Conservation (phyloP, 305 asterid genomes). For the Coffea humblotiana region DNA sequence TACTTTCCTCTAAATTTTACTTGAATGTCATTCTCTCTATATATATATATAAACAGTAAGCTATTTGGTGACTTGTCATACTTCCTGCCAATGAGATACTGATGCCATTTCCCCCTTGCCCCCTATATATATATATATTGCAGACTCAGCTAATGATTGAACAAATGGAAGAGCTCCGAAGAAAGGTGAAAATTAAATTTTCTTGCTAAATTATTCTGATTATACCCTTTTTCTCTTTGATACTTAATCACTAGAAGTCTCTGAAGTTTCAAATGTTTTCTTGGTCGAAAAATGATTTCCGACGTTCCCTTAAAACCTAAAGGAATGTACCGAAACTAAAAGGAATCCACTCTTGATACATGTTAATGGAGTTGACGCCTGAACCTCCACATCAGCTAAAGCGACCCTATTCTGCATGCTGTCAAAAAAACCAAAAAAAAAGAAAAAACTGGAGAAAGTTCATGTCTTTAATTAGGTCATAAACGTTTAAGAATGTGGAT, state of each 20-base stretch:
- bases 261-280: background rate
- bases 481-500: background rate
- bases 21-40: background rate
- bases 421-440: background rate
- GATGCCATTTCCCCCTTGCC: no score
- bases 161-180: constrained; percentile 84
- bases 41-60: background rate
- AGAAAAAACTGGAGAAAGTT: background rate
- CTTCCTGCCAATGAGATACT: background rate
- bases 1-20: background rate
- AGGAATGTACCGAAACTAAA: background rate
- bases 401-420: background rate
- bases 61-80: background rate
- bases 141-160: constrained; percentile 81
- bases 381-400: no score
- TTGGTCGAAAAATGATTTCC: background rate
- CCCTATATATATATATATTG: background rate
- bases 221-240: no score
- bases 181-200: constrained; percentile 52
- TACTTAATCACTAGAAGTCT: background rate
- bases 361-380: background rate
- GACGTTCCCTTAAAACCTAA: background rate
- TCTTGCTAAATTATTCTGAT: background rate
- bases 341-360: background rate
- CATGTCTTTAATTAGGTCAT: background rate